Evolutionary conservation across 345 rosid genomes (phyloP).

Genomic region (Syzygium oleosum): DNA sequence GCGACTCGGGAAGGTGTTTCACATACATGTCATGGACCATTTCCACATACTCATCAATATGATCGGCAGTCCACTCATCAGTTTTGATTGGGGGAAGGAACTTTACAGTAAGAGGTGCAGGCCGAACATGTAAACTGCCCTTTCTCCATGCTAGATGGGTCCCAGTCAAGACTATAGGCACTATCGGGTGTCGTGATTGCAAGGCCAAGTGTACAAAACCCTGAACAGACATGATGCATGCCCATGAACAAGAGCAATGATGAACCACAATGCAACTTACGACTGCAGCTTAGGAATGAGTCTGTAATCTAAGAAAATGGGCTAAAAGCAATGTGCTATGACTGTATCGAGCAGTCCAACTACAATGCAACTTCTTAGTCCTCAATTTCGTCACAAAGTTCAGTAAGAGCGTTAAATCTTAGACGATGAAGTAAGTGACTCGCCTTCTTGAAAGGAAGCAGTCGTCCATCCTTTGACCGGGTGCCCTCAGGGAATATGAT

Average conservation of each 20-base stretch:
- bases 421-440: background rate
- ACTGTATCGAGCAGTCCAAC: background rate
- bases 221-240: constrained; percentile 12
- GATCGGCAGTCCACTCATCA: constrained; percentile 5
- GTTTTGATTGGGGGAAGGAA: constrained; percentile 37
- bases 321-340: background rate
- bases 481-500: constrained; percentile 57
- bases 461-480: constrained; percentile 39
- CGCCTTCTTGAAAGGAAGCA: constrained; percentile 53
- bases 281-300: background rate
- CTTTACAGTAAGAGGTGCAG: constrained; percentile 36
- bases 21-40: constrained; percentile 4
- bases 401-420: background rate
- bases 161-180: constrained; percentile 39
- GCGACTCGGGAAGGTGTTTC: background rate
- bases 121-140: constrained; percentile 41
- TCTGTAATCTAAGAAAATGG: background rate
- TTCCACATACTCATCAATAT: background rate
- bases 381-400: background rate
- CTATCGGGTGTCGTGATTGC: constrained; percentile 35
- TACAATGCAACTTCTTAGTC: background rate
- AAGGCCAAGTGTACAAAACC: constrained; percentile 52
- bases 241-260: background rate
- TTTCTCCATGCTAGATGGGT: constrained; percentile 59
- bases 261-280: background rate